Base-by-base conservation (phyloP, 2,329 filamentous ascomycete genomes). In the Cladophialophora bantiana region DNA sequence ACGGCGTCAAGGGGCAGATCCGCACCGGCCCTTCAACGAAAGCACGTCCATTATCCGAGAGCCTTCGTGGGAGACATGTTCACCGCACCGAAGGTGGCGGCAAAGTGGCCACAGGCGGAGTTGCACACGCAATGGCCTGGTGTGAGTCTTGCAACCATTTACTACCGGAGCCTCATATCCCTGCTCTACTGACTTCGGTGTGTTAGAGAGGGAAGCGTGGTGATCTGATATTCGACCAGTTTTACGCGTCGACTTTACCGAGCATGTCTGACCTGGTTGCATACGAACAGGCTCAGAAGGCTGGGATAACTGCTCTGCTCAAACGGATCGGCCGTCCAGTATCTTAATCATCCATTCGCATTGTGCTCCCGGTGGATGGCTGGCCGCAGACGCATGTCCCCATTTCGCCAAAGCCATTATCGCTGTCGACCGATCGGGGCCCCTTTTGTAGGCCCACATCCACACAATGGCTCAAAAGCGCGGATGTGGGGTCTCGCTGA, bases 361-460 rank as follows among this genome's bases (percentile, higher is more conserved):
- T 13, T 82, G 83, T 3, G 80, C 81, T 0, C 77, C 77, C 10
- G 79, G 80, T 66, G 80, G 77, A 7, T 85, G 80, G 80, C 77
- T 83, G 7, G 77, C 83, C 9, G 83, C 81, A 1, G 86, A 89
- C 69, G 74, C 76, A 2, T 73, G 79, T 3, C 85, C 86, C 0
- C 69, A 80, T 0, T 75, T 83, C 0, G 81, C 87, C 1, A 80
- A 79, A 20, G 81, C 76, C 0, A 79, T 87, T 20, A 74, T 88
- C 1, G 78, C 81, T 0, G 68, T 88, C 13, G 86, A 88, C 85
- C 85, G 0, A 73, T 77, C 3, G 85, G 85, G 0, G 85, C 85
- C 0, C 85, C 84, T 0, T 86, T 83, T 69, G 75, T 70, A 32
- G 80, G 84, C 13, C 77, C 76, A 9, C 73, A 79, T 36, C 77